A percentile compares a stretch with the other conserved stretches of the same genome.
Conservation (phyloP, 352 stramenopile species). For the Globisporangium megalacanthum region DNA sequence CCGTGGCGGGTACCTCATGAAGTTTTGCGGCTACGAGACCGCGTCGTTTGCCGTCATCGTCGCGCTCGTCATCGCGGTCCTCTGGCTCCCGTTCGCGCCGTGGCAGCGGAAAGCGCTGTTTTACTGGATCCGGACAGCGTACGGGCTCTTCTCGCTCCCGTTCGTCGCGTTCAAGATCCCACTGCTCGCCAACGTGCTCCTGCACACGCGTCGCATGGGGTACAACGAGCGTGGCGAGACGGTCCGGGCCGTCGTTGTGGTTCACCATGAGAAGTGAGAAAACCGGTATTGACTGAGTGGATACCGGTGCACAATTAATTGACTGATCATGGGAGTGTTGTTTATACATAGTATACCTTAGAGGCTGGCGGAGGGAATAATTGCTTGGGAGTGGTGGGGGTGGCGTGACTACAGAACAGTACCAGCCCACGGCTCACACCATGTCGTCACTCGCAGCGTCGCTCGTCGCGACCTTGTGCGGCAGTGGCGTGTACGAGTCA, state of each 20-base stretch:
- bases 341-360: constrained; percentile 13
- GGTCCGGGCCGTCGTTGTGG: constrained; percentile 33
- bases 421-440: constrained; percentile 21
- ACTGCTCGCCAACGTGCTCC: constrained; percentile 71
- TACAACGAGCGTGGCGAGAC: constrained; percentile 82
- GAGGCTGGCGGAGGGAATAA: neutral
- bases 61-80: constrained; percentile 43
- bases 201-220: constrained; percentile 81
- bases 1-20: constrained; percentile 82
- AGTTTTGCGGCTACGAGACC: constrained; percentile 83
- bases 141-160: constrained; percentile 83
- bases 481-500: constrained; percentile 29
- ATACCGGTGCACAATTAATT: neutral
- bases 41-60: constrained; percentile 74
- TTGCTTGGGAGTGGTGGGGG: neutral
- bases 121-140: constrained; percentile 85
- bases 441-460: constrained; percentile 25
- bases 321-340: neutral
- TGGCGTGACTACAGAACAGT: neutral
- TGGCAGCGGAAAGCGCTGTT: constrained; percentile 82
- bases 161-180: constrained; percentile 87
- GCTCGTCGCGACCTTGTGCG: constrained; percentile 13
- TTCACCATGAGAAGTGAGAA: neutral
- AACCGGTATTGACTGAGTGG: neutral
- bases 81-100: constrained; percentile 60